phyloP scores from a whole-genome alignment of 1,284 basidiomycete genomes.

The Termitomyces sp. region DNA sequence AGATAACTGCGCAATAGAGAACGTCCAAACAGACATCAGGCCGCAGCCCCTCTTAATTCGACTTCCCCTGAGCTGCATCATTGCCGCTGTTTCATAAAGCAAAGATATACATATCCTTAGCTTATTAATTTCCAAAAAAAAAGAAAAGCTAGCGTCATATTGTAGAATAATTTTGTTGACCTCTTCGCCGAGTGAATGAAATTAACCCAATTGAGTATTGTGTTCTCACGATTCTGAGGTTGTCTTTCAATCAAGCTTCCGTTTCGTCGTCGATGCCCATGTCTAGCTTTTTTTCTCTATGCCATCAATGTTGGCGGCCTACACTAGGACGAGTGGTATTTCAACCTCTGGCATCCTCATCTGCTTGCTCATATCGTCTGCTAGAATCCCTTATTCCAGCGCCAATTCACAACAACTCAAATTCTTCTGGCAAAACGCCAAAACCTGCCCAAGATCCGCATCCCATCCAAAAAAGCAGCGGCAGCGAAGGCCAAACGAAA shows the following conservation, averaged over 20 bases:
- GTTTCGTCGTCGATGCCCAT: conserved; percentile 5
- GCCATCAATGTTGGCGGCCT: conserved; percentile 26
- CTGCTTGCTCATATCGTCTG: background rate
- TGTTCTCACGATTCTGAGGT: conserved; percentile 6
- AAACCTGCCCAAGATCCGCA: conserved; percentile 43
- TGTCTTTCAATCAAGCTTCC: background rate
- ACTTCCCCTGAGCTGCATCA: background rate
- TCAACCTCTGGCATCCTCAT: background rate
- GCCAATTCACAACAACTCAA: conserved; percentile 48
- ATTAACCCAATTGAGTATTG: background rate
- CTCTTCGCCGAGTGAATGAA: too few species aligned
- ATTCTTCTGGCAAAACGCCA: conserved; percentile 41
- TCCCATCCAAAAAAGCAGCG: conserved; percentile 59
- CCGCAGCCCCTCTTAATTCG: background rate
- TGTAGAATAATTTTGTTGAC: background rate
- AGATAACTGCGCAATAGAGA: background rate
- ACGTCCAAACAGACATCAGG: background rate
- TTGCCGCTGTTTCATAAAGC: background rate
- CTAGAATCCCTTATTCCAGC: conserved; percentile 16
- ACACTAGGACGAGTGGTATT: conserved; percentile 8
- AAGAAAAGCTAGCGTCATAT: background rate
- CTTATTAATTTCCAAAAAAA: background rate
- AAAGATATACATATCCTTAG: background rate
- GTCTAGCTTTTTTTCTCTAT: conserved; percentile 21
- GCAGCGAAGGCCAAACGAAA: conserved; percentile 39